Conservation (phyloP, 805 yeast genomes). For the Candida golubevii region DNA sequence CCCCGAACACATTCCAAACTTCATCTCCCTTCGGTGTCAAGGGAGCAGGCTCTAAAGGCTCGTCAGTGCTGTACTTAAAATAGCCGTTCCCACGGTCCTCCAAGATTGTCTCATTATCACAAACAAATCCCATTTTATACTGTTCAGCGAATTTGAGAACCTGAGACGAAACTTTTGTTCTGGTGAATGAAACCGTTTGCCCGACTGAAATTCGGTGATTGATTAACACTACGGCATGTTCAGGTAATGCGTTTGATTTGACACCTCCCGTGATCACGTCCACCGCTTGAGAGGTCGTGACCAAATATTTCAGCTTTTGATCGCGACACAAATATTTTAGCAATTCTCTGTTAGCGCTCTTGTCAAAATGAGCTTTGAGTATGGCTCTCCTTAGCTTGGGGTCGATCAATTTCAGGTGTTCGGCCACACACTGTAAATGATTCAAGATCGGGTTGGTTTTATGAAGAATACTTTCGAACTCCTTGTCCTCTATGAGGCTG, state of each 20-base stretch:
- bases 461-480: constrained; percentile 35
- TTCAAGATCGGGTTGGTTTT: constrained; percentile 42
- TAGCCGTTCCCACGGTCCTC: constrained; percentile 25
- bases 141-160: constrained; percentile 30
- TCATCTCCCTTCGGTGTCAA: constrained; percentile 39
- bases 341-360: constrained; percentile 33
- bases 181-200: constrained; percentile 19
- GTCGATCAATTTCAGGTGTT: constrained; percentile 35
- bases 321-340: constrained; percentile 28
- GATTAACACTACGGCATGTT: constrained; percentile 38
- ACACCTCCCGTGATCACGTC: constrained; percentile 47
- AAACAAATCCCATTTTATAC: constrained; percentile 34
- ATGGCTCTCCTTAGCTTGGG: constrained; percentile 32
- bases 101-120: constrained; percentile 22
- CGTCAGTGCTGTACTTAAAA: constrained; percentile 22
- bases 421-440: constrained; percentile 45
- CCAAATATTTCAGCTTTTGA: constrained; percentile 28
- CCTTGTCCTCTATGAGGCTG: constrained; percentile 33
- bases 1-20: constrained; percentile 53
- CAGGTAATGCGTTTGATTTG: constrained; percentile 50
- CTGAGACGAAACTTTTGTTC: constrained; percentile 29
- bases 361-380: constrained; percentile 33
- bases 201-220: constrained; percentile 48
- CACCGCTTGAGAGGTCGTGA: constrained; percentile 46
- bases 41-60: constrained; percentile 42